Evolutionary conservation across 805 yeast genomes (phyloP), one percentile per base, ranked within the genome.

Genomic region (Isabelozyma heimii): DNA sequence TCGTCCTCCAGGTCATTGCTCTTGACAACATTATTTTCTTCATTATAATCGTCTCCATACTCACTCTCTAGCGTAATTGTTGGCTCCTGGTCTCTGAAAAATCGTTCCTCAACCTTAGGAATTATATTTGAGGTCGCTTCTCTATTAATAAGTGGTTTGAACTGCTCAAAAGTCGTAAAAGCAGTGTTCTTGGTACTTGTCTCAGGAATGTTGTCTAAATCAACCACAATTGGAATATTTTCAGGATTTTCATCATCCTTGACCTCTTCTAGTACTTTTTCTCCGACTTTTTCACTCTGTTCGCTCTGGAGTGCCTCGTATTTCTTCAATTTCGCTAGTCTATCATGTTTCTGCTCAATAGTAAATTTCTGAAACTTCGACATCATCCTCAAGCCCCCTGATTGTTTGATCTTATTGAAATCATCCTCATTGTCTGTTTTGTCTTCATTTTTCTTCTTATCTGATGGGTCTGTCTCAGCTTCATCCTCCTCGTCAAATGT

Each of bases 401-500:
- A 3, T 6, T 20, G 24, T 6, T 20, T 20, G 24, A 6, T 20
- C 24, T 20, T 20, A 6, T 20, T 2, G 24, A 6, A 5, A 20
- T 20, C 24, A 20, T 20, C 24, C 2, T 20, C 24, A 20, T 20
- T 20, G 24, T 5, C 24, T 6, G 6, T 5, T 20, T 20, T 20
- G 4, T 20, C 24, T 20, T 20, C 24, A 20, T 20, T 20, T 20
- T 20, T 20, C 24, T 5, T 20, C 24, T 20, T 6, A 20, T 20
- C 6, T 20, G 24, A 5, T 20, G 6, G 6, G 24, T 20, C 24
- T 20, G 24, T 20, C 24, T 20, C 24, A 6, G 51, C 51, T 40
- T 52, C 56, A 16, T 52, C 60, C 6, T 60, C 62, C 13, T 67
- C 67, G 37, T 63, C 64, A 55, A 2, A 63, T 44, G 6, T 52